These are phyloP conservation scores for Phytophthora foliorum DNA, from an alignment of 352 stramenopile genomes.

Conservation along the genomic window DNA sequence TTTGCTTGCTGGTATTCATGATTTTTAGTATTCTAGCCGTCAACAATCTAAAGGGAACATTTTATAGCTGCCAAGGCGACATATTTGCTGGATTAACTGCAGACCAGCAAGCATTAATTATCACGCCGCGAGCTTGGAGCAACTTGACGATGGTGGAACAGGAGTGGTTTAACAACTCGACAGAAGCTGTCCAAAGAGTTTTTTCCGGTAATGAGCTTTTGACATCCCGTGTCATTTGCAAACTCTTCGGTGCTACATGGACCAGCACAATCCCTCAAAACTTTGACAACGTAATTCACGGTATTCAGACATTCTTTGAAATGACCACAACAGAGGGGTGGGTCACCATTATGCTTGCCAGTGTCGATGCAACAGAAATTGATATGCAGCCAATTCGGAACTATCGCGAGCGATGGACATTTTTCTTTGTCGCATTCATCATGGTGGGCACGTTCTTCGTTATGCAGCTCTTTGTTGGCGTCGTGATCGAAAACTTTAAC, in stretches of 20 bases:
- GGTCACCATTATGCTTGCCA: slow-evolving; percentile 90
- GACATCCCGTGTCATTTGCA: slow-evolving; percentile 62
- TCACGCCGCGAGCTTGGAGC: slow-evolving; percentile 51
- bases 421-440: slow-evolving; percentile 94
- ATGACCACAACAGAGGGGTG: slow-evolving; percentile 94
- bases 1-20: slow-evolving; percentile 84
- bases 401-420: slow-evolving; percentile 67
- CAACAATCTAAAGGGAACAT: slow-evolving; percentile 92
- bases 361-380: slow-evolving; percentile 87
- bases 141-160: slow-evolving; percentile 49
- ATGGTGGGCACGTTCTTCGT: slow-evolving; percentile 93
- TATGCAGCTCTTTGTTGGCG: slow-evolving; percentile 94
- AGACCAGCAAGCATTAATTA: slow-evolving; percentile 58
- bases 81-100: slow-evolving; percentile 48
- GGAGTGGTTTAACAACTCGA: slow-evolving; percentile 46
- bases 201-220: slow-evolving; percentile 26
- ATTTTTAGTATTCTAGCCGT: slow-evolving; percentile 93
- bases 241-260: slow-evolving; percentile 49
- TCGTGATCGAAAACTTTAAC: slow-evolving; percentile 96
- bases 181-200: slow-evolving; percentile 21
- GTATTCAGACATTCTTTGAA: slow-evolving; percentile 89
- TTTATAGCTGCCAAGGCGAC: slow-evolving; percentile 76
- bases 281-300: slow-evolving; percentile 85
- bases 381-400: slow-evolving; percentile 93
- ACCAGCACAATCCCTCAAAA: slow-evolving; percentile 63